Conservation (phyloP, 2,329 filamentous ascomycete species). For the Aschersonia sp. region DNA sequence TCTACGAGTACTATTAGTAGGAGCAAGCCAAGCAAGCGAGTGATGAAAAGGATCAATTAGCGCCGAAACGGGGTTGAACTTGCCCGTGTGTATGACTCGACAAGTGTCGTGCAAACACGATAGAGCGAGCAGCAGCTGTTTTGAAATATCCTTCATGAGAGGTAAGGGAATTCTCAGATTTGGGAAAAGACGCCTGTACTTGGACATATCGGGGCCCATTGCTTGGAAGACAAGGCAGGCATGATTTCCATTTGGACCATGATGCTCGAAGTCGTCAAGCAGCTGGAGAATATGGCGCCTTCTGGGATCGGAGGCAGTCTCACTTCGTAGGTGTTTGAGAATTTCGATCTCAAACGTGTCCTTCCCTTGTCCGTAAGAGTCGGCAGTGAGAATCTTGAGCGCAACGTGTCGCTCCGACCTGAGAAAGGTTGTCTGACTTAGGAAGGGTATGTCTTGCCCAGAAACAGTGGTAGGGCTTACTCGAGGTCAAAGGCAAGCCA, state of each 20-base stretch:
- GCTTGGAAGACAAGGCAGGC: conserved; percentile 15
- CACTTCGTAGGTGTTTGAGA: conserved; percentile 5
- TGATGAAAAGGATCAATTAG: too few species aligned
- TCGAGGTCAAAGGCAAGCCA: conserved; percentile 10
- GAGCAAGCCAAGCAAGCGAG: too few species aligned
- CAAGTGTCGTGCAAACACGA: conserved; percentile 8
- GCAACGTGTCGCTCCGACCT: conserved; percentile 9
- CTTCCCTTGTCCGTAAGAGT: conserved; percentile 3
- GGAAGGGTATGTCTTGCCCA: too few species aligned
- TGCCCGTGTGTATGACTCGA: conserved; percentile 10
- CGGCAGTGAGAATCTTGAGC: conserved; percentile 12
- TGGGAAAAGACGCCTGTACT: conserved; percentile 1
- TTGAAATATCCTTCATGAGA: neutral
- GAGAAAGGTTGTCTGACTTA: too few species aligned
- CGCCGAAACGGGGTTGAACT: too few species aligned
- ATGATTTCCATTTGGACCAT: conserved; percentile 15
- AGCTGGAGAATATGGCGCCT: conserved; percentile 7
- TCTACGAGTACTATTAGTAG: conserved; percentile 3
- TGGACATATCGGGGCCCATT: conserved; percentile 12
- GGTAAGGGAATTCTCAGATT: neutral
- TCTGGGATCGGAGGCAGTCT: neutral
- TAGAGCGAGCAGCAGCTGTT: conserved; percentile 8
- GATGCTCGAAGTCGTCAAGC: conserved; percentile 11
- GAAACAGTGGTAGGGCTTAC: too few species aligned
- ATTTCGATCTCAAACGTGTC: conserved; percentile 10